Percentiles rank a stretch among this genome's conserved stretches.
Conservation (phyloP, 1,284 basidiomycete genomes). For the Filobasidium uniguttulatum region DNA sequence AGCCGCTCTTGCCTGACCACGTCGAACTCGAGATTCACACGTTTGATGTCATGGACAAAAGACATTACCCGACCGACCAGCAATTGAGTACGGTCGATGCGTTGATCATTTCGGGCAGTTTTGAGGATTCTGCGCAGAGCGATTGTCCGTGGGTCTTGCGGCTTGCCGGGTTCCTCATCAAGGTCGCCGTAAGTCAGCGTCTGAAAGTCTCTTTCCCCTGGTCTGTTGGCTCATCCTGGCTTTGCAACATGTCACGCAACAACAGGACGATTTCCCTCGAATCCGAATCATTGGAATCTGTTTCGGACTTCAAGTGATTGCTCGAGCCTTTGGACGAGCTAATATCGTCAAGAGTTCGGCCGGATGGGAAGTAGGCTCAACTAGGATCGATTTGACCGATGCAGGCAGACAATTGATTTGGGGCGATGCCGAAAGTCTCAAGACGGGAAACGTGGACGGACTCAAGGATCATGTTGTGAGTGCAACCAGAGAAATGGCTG, state of each 20-base stretch:
- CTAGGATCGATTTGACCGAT: constrained; percentile 17
- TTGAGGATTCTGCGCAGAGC: constrained; percentile 19
- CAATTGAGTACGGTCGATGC: constrained; percentile 18
- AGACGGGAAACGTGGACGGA: constrained; percentile 1
- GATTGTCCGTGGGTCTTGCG: constrained; percentile 21
- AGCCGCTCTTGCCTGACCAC: constrained; percentile 17
- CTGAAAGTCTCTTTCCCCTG: not conserved
- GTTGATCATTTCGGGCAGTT: constrained; percentile 20
- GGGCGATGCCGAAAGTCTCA: not conserved
- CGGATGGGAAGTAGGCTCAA: constrained; percentile 20
- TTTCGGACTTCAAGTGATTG: constrained; percentile 20
- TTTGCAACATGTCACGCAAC: not conserved
- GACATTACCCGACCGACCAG: constrained; percentile 18
- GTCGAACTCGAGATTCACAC: constrained; percentile 15
- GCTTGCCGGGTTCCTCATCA: constrained; percentile 21
- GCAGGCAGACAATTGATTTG: constrained; percentile 17
- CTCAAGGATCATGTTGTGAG: constrained; percentile 14
- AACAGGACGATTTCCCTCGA: constrained; percentile 17
- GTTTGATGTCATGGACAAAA: constrained; percentile 17
- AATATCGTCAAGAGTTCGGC: constrained; percentile 15
- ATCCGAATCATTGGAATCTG: constrained; percentile 21
- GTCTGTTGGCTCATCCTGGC: not conserved
- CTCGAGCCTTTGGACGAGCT: constrained; percentile 19
- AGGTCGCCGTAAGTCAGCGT: constrained; percentile 12
- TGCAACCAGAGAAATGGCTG: not conserved